These are phyloP conservation scores for Cucurbita maxima DNA, from an alignment of 306 rosid species.

Conservation along the genomic window DNA sequence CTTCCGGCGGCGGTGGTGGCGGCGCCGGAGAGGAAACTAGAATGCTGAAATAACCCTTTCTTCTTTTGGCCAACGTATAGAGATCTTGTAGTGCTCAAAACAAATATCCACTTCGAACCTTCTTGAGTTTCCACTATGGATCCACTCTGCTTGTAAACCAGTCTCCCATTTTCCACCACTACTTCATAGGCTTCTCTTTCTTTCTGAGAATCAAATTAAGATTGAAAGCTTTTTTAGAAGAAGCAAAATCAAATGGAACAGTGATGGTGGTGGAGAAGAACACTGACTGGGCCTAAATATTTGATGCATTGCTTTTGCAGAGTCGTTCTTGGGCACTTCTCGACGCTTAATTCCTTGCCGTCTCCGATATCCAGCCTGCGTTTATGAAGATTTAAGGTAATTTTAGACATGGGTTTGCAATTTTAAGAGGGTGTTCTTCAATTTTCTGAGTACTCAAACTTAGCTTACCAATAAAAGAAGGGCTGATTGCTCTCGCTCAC, in stretches of 20 bases:
- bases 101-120: constrained; percentile 82
- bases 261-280: background rate
- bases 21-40: constrained; percentile 79
- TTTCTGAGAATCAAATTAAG: constrained; percentile 24
- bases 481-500: constrained; percentile 72
- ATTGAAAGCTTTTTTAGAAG: too few relatives aligned
- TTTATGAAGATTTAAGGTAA: background rate
- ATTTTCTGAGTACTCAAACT: background rate
- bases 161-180: constrained; percentile 47
- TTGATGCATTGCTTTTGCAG: constrained; percentile 71
- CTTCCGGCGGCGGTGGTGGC: constrained; percentile 94
- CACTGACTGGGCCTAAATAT: constrained; percentile 82
- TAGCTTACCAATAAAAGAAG: constrained; percentile 69
- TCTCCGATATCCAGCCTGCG: constrained; percentile 80
- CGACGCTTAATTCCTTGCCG: constrained; percentile 58
- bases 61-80: constrained; percentile 69
- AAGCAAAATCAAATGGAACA: background rate
- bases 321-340: constrained; percentile 45
- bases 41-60: constrained; percentile 78
- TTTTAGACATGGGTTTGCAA: background rate
- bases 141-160: constrained; percentile 35
- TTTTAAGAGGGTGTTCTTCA: background rate
- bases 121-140: constrained; percentile 33
- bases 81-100: constrained; percentile 65
- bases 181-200: constrained; percentile 76